Conservation (phyloP, 768 basidiomycete genomes). For the Rhodotorula toruloides region DNA sequence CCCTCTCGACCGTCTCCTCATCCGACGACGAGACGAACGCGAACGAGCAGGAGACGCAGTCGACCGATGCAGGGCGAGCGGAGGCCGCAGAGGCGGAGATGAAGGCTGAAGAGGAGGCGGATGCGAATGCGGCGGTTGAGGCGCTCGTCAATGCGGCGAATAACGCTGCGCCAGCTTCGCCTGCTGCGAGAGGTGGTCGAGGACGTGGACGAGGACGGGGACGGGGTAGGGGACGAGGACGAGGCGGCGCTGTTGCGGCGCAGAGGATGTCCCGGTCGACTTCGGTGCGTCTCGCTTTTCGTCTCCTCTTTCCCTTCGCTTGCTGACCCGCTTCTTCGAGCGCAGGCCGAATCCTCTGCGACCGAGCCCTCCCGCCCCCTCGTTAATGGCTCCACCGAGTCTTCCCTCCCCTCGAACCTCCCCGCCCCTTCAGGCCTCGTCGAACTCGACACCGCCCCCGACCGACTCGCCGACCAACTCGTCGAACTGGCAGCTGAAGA, state of each 20-base stretch:
- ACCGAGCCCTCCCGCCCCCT: neutral
- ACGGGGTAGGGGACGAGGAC: neutral
- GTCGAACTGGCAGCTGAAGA: slow-evolving; percentile 6
- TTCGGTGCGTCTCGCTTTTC: slow-evolving; percentile 9
- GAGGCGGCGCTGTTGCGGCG: neutral
- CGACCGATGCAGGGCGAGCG: neutral
- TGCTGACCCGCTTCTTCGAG: neutral
- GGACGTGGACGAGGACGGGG: neutral
- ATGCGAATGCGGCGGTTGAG: neutral
- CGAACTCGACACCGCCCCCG: slow-evolving; percentile 23
- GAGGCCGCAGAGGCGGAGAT: neutral
- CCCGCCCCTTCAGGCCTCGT: slow-evolving; percentile 20
- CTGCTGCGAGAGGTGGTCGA: neutral
- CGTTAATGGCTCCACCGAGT: slow-evolving; percentile 7
- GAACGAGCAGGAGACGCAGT: slow-evolving; percentile 4
- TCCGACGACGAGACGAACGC: slow-evolving; percentile 8
- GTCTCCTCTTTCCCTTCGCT: neutral
- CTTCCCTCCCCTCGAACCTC: slow-evolving; percentile 3
- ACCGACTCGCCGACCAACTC: slow-evolving; percentile 8
- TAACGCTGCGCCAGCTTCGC: neutral
- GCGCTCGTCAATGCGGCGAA: neutral
- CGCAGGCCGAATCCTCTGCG: slow-evolving; percentile 4
- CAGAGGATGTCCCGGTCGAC: slow-evolving; percentile 4
- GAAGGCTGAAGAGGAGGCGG: neutral
- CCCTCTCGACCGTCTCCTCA: slow-evolving; percentile 20